Evolutionary conservation across 306 rosid species (phyloP), one percentile per base, ranked within the genome.

Genomic region (Lathyrus oleraceus): DNA sequence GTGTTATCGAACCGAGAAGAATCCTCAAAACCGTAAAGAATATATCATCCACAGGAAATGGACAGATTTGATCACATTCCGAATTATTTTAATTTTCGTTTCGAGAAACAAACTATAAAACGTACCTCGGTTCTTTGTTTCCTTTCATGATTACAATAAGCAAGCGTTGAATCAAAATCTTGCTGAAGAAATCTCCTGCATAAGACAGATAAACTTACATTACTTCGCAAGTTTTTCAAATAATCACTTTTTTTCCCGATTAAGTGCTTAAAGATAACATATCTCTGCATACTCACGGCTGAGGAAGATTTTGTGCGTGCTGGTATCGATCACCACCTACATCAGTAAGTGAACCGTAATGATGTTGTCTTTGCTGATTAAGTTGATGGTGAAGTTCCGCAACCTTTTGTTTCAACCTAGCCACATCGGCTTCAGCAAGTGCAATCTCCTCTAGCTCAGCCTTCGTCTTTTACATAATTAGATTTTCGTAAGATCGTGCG

Each of bases 391-490:
- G 99, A 68, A 95, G 97, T 79, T 95, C 99, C 1, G 95, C 92
- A 87, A 95, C 99, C 80, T 95, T 95, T 88, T 91, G 99, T 85
- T 95, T 91, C 87, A 91, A 83, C 82, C 97, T 84, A 63, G 96
- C 97, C 70, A 95, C 99, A 61, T 95, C 99, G 36, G 99, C 99
- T 85, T 95, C 99, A 45, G 99, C 99, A 77, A 95, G 95, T 38
- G 97, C 99, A 76, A 95, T 95, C 84, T 95, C 99, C 86, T 95
- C 99, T 51, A 95, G 95, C 74, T 95, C 99, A 19, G 95, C 97
- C 81, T 96, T 89, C 67, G 97, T 89, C 99, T 95, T 91, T 81
- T 79, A 79, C 76, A 83, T 25, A 79, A 68, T 56, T 47, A 61
- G 51, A 59, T 73, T 78, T 78, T 75, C 14, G 43, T 76, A 75